Evolutionary conservation across 805 yeast species (phyloP).

Genomic region (Myxozyma nipponensis): DNA sequence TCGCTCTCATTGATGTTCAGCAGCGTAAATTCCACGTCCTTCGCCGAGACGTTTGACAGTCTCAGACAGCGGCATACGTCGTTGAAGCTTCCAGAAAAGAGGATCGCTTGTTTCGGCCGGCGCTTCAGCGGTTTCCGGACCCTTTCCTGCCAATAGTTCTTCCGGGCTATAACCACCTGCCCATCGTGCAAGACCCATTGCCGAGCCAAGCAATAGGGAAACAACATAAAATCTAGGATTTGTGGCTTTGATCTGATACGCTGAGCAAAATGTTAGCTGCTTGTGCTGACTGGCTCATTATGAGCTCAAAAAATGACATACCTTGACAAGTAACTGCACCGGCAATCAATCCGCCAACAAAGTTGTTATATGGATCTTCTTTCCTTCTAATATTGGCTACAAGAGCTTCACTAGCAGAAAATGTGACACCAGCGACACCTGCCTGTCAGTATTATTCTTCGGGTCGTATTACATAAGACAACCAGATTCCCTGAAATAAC

Average conservation of each 20-base stretch:
- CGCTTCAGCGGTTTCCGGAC: conserved; percentile 24
- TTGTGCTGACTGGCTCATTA: background rate
- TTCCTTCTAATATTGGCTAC: conserved; percentile 58
- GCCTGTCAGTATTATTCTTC: conserved; percentile 38
- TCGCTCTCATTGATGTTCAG: too few species aligned
- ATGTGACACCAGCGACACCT: conserved; percentile 52
- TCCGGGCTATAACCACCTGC: conserved; percentile 44
- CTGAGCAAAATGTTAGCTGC: background rate
- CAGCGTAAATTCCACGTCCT: conserved; percentile 28
- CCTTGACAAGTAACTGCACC: conserved; percentile 16
- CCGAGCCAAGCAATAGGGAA: conserved; percentile 20
- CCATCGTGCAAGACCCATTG: conserved; percentile 42
- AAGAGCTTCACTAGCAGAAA: conserved; percentile 42
- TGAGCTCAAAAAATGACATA: conserved; percentile 1
- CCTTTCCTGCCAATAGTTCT: conserved; percentile 36
- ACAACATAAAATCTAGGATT: conserved; percentile 3
- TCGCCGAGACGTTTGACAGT: conserved; percentile 71
- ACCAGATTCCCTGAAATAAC: too few species aligned
- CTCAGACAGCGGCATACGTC: conserved; percentile 78
- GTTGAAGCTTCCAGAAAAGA: conserved; percentile 75
- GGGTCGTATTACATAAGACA: too few species aligned
- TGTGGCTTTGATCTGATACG: background rate
- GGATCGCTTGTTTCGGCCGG: conserved; percentile 4
- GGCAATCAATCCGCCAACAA: conserved; percentile 18
- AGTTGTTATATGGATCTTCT: conserved; percentile 55